Evolutionary conservation across 1,284 basidiomycete species (phyloP).

Genomic region (Neolentinus lepideus): DNA sequence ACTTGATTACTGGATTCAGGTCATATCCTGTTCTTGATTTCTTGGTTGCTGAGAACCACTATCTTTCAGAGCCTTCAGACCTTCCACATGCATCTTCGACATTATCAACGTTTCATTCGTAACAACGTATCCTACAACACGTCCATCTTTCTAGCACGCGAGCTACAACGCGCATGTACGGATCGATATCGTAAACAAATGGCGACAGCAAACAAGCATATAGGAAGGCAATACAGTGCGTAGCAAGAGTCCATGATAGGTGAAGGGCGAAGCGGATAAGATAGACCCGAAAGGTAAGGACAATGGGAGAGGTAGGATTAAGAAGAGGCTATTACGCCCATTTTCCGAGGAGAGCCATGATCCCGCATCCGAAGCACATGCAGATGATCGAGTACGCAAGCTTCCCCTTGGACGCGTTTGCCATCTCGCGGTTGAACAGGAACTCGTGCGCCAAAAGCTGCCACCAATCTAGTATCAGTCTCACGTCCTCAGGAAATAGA

Average conservation of each 20-base stretch:
- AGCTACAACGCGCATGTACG: background rate
- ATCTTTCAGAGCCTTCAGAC: background rate
- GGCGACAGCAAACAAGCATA: background rate
- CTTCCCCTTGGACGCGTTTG: constrained; percentile 53
- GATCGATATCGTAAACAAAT: background rate
- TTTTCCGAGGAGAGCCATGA: constrained; percentile 82
- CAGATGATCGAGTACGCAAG: constrained; percentile 65
- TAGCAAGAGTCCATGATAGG: background rate
- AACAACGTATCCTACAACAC: background rate
- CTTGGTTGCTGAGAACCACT: too few relatives aligned
- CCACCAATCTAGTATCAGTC: constrained; percentile 1
- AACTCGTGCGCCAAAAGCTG: constrained; percentile 90
- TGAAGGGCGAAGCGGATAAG: background rate
- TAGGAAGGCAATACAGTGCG: too few relatives aligned
- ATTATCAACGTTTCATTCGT: background rate
- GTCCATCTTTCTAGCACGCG: background rate
- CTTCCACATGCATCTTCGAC: background rate
- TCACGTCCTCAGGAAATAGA: constrained; percentile 1
- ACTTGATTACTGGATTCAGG: too few relatives aligned
- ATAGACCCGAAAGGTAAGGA: too few relatives aligned
- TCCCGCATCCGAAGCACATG: constrained; percentile 70
- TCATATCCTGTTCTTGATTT: too few relatives aligned
- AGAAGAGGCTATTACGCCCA: constrained; percentile 54
- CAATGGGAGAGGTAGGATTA: background rate
- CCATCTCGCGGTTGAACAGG: constrained; percentile 82